Percentiles rank a stretch among this genome's conserved stretches.
These are phyloP conservation scores for Elsinoe batatas DNA, from an alignment of 2,329 filamentous ascomycete species.

Conservation along the genomic window DNA sequence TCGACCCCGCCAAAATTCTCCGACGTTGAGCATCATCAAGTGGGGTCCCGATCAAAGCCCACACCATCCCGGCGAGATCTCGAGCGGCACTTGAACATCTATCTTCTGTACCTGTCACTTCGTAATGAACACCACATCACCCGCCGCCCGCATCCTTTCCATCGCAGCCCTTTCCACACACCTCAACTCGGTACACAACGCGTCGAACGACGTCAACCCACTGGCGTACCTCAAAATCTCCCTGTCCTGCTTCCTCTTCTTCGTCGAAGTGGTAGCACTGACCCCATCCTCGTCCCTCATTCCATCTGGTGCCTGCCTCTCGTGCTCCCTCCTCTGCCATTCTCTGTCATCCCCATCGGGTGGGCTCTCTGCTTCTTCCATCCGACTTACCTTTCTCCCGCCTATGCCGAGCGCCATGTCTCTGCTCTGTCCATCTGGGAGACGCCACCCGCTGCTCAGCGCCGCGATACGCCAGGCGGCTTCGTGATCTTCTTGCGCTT, in stretches of 20 bases:
- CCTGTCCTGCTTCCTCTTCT: conserved; percentile 30
- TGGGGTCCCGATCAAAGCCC: background rate
- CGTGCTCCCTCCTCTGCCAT: conserved; percentile 27
- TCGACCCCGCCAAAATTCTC: conserved; percentile 8
- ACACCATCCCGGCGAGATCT: background rate
- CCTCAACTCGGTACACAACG: conserved; percentile 69
- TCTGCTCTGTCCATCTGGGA: conserved; percentile 5
- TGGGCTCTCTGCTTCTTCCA: conserved; percentile 22
- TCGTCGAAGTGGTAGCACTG: conserved; percentile 5
- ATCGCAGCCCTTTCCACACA: conserved; percentile 61
- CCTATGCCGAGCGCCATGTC: conserved; percentile 18
- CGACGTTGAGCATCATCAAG: conserved; percentile 1
- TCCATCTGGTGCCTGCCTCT: conserved; percentile 22
- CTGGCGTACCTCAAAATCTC: conserved; percentile 58
- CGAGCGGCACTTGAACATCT: background rate
- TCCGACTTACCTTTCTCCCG: conserved; percentile 18
- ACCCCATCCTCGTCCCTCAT: conserved; percentile 14
- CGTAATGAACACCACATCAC: conserved; percentile 15
- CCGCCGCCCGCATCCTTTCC: conserved; percentile 53
- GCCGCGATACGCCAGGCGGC: conserved; percentile 27
- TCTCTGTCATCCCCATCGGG: conserved; percentile 7
- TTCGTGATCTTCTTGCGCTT: conserved; percentile 16
- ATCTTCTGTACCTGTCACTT: background rate
- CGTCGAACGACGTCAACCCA: conserved; percentile 67
- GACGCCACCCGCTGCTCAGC: conserved; percentile 21